phyloP scores from a whole-genome alignment of 2,329 filamentous ascomycete genomes.

The Aspergillus nomiae region DNA sequence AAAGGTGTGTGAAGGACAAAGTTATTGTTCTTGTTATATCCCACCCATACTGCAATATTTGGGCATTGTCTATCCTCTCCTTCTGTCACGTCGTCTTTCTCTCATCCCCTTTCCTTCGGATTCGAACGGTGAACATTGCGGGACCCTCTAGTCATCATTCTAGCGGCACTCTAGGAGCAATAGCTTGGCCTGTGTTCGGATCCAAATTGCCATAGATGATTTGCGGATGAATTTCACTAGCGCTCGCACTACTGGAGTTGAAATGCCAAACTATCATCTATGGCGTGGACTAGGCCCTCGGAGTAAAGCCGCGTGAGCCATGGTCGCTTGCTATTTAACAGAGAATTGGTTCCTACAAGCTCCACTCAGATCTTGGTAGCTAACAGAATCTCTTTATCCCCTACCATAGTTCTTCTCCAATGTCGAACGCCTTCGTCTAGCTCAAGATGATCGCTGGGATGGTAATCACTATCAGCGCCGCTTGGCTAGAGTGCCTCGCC shows the following conservation, averaged over 20 bases:
- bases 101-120: neutral
- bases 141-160: neutral
- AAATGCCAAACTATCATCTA: slow-evolving; percentile 14
- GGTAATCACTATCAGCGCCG: slow-evolving; percentile 5
- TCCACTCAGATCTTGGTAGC: slow-evolving; percentile 7
- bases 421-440: slow-evolving; percentile 41
- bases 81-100: neutral
- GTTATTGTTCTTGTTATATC: neutral
- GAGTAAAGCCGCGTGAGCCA: neutral
- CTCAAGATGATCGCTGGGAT: slow-evolving; percentile 28
- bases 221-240: slow-evolving; percentile 16
- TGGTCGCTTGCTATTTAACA: neutral
- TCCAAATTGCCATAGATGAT: neutral
- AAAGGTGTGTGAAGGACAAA: neutral
- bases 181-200: neutral
- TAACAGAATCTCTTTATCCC: slow-evolving; percentile 23
- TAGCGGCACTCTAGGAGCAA: neutral
- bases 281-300: slow-evolving; percentile 9
- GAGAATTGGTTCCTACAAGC: neutral
- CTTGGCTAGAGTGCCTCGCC: slow-evolving; percentile 13
- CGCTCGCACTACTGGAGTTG: slow-evolving; percentile 14
- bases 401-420: slow-evolving; percentile 42
- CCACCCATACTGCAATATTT: neutral
- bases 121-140: neutral
- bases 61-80: no score